A percentile compares a stretch with the other conserved stretches of the same genome.
Evolutionary conservation across 2,329 filamentous ascomycete genomes (phyloP).

Genomic region (Pseudocercospora fuligena): DNA sequence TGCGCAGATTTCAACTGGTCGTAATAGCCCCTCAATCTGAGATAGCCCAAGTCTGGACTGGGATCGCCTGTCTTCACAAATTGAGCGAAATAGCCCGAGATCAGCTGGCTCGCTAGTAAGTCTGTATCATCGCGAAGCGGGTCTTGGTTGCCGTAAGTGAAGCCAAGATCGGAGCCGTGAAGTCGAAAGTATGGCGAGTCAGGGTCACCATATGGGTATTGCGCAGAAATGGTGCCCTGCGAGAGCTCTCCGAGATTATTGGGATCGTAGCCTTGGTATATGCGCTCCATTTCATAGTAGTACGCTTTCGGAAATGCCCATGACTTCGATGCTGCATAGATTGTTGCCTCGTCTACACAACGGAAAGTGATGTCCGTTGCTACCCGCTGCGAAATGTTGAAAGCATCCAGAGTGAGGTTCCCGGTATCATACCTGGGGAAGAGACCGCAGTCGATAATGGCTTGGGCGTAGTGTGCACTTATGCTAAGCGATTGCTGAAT

Average conservation of each 20-base stretch:
- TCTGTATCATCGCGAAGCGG: conserved; percentile 58
- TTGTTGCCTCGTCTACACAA: conserved; percentile 64
- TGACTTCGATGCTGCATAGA: conserved; percentile 54
- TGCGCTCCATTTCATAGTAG: conserved; percentile 66
- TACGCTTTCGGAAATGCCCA: conserved; percentile 57
- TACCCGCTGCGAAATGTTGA: conserved; percentile 60
- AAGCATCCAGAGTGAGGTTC: conserved; percentile 60
- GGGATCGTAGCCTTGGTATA: conserved; percentile 58
- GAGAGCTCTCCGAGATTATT: conserved; percentile 55
- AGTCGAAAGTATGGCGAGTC: conserved; percentile 60
- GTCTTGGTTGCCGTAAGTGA: conserved; percentile 40
- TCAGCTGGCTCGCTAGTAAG: conserved; percentile 52
- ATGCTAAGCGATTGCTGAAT: conserved; percentile 54
- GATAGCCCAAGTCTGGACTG: conserved; percentile 53
- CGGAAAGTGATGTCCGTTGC: conserved; percentile 65
- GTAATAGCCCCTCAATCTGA: conserved; percentile 54
- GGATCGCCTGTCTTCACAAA: conserved; percentile 59
- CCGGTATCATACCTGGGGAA: conserved; percentile 57
- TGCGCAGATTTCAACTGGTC: conserved; percentile 35
- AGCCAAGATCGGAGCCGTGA: conserved; percentile 58
- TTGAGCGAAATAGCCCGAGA: conserved; percentile 54
- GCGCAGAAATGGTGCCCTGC: conserved; percentile 43
- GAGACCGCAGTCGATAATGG: conserved; percentile 51
- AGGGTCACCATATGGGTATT: conserved; percentile 53
- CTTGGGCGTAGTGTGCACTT: conserved; percentile 44